These are phyloP conservation scores for Podaxis carcinomalis DNA, from an alignment of 768 basidiomycete genomes.

Conservation along the genomic window DNA sequence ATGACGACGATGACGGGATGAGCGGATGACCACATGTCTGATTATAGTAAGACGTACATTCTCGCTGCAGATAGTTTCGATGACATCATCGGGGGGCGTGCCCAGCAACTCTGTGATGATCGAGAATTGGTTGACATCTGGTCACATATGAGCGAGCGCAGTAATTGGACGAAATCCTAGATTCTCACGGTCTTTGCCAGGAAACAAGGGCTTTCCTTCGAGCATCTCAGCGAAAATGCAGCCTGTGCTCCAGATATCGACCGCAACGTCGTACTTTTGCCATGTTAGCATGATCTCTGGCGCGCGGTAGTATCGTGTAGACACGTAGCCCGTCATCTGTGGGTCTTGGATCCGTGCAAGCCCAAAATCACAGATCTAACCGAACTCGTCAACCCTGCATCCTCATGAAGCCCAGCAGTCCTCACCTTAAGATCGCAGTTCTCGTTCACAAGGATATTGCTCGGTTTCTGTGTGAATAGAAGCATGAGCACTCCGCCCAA, in stretches of 20 bases:
- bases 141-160: slow-evolving; percentile 8
- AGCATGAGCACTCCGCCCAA: slow-evolving; percentile 7
- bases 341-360: slow-evolving; percentile 98
- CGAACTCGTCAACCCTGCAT: slow-evolving; percentile 11
- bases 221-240: slow-evolving; percentile 99
- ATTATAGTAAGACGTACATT: slow-evolving; percentile 56
- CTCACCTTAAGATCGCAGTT: slow-evolving; percentile 96
- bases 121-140: slow-evolving; percentile 99
- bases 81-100: slow-evolving; percentile 99
- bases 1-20: slow-evolving; percentile 9
- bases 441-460: slow-evolving; percentile 99
- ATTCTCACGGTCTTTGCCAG: slow-evolving; percentile 96
- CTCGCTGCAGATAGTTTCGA: slow-evolving; percentile 96
- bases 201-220: slow-evolving; percentile 97
- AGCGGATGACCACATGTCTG: slow-evolving; percentile 14
- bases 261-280: slow-evolving; percentile 99
- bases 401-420: neutral
- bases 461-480: slow-evolving; percentile 72
- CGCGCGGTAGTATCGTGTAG: slow-evolving; percentile 97
- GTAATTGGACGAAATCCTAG: slow-evolving; percentile 5
- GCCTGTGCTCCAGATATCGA: slow-evolving; percentile 99
- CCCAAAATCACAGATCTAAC: slow-evolving; percentile 96
- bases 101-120: slow-evolving; percentile 98
- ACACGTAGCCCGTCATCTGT: slow-evolving; percentile 99
- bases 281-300: slow-evolving; percentile 99